Base-by-base conservation (phyloP, 2,329 filamentous ascomycete genomes). In the Colletotrichum cuscutae region DNA sequence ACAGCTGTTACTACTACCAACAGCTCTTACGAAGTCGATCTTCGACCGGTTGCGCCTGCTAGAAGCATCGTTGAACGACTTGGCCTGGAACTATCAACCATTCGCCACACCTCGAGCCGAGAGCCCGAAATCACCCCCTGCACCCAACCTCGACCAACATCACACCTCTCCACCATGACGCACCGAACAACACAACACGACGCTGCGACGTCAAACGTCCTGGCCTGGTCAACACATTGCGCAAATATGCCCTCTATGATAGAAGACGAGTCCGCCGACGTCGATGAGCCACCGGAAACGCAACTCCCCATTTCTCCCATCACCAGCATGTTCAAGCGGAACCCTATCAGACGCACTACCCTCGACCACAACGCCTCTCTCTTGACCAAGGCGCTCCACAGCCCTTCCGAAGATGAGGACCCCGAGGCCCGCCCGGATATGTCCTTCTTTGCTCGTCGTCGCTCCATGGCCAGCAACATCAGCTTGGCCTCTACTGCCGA, bases 401-500 rank as follows among this genome's bases (percentile, higher is more conserved):
- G 88, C 78, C 88, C 89, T 62, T 89, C 91, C 1, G 91, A 93
- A 81, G 85, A 92, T 76, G 88, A 89, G 37, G 74, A 79, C 6
- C 71, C 84, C 76, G 83, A 82, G 58, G 77, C 79, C 57, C 81
- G 81, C 42, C 81, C 84, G 13, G 79, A 81, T 56, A 77, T 83
- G 53, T 76, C 78, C n/a, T 78, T 77, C 65, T 80, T 79, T 26
- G 80, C 82, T 42, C 84, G 88, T 71, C 84, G 88, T 76, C 86
- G 91, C 72, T 96, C 93, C 73, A 91, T 93, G 77, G 93, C 92
- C 80, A 97, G 94, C 86, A 96, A 92, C 79, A 86, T 91, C 76
- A 98, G 95, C 83, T 84, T 93, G 72, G 89, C 94, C 58, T 98
- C 95, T 1, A 97, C 95, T 3, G 94, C 94, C 49, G 96, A 98